phyloP scores from a whole-genome alignment of 352 stramenopile species.

The Thalassiosira mediterranea region DNA sequence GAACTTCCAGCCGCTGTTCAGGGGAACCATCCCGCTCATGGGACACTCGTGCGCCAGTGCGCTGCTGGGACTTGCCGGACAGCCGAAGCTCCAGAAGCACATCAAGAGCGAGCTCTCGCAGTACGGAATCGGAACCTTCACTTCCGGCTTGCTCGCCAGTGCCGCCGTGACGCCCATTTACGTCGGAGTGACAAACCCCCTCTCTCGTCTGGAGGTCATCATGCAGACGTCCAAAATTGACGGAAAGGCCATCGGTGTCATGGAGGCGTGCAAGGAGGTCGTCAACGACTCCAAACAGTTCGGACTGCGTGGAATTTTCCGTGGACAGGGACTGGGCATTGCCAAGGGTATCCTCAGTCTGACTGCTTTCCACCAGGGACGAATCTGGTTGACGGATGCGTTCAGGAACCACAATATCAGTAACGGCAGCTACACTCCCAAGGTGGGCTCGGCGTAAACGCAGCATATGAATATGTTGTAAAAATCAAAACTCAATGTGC shows the following conservation, averaged over 20 bases:
- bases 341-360: constrained; percentile 83
- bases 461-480: too few relatives aligned
- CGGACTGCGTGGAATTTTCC: constrained; percentile 82
- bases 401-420: constrained; percentile 83
- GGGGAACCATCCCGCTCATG: constrained; percentile 84
- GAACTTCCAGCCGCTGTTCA: constrained; percentile 82
- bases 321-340: constrained; percentile 85
- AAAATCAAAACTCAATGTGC: neutral
- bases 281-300: constrained; percentile 78
- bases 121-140: constrained; percentile 70
- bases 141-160: constrained; percentile 77
- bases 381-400: constrained; percentile 80
- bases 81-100: constrained; percentile 85
- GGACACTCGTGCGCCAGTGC: constrained; percentile 82
- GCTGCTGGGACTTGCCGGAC: constrained; percentile 81
- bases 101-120: constrained; percentile 65
- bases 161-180: constrained; percentile 82
- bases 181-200: constrained; percentile 83
- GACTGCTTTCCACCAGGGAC: constrained; percentile 83
- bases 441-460: constrained; percentile 45
- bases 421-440: constrained; percentile 65
- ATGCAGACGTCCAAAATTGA: constrained; percentile 85
- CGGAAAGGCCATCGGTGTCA: constrained; percentile 75
- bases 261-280: constrained; percentile 79
- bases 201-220: constrained; percentile 84